Evolutionary conservation across 441 rosid species (phyloP), one percentile per base, ranked within the genome.

Genomic region (Adansonia rubrostipa): DNA sequence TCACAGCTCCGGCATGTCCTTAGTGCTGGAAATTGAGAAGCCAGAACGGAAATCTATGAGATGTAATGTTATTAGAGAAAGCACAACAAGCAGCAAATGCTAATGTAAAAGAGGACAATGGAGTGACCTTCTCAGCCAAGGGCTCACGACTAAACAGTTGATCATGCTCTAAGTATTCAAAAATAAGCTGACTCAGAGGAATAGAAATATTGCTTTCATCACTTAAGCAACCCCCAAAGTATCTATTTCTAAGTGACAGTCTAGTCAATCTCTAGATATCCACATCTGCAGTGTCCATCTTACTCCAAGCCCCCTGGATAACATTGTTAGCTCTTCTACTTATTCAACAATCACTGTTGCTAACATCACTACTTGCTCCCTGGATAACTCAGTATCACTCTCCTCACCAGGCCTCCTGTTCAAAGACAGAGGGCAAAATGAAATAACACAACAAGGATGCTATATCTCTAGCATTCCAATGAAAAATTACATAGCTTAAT

Each of bases 1-100:
- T 95, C 98, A 78, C 92, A 92, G 79, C 99, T 95, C 81, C 88
- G 82, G 73, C 81, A 89, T 17, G 97, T 89, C 84, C 82, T 85
- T 61, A 93, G 90, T 75, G 81, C 91, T 9, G 96, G 95, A 86
- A 88, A 93, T 47, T 75, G 85, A 71, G 89, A 88, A 50, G 94
- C 88, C 47, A 93, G 92, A 78, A 79, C 80, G 68, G 87, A 70
- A 71, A 95, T 90, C 98, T 95, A 88, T 47, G 73, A 45, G 51
- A 74, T n/a, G 65, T 44, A 74, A 63, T 53, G 61, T 47, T 28
- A 22, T 7, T 14, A 75, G 40, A 24, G 61, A 71, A 6, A 48
- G 45, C 64, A 5, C 15, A 45, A 58, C 3, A 17, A n/a, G 33
- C 15, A 9, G 56, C 14, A 28, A 47, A 64, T 19, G 15, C 22